phyloP scores from a whole-genome alignment of 148 eudicot species.

The Pharnaceum exiguum region DNA sequence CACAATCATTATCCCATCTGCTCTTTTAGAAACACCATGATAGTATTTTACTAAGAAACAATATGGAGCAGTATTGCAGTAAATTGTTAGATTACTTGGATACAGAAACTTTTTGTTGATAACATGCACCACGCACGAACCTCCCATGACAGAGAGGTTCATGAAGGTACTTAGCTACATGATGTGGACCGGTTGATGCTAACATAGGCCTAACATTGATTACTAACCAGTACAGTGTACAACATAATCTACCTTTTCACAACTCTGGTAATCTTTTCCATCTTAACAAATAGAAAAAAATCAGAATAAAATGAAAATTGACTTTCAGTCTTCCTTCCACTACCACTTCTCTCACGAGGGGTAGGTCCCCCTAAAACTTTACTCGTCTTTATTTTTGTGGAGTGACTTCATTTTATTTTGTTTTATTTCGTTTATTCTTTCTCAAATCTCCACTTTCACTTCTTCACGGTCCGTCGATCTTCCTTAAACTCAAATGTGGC shows the following conservation, averaged over 20 bases:
- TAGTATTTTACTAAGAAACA: not conserved
- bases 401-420: not conserved
- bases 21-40: conserved; percentile 12
- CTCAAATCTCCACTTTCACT: too few species aligned
- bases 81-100: not conserved
- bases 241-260: too few species aligned
- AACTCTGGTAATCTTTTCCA: conserved; percentile 3
- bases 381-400: not conserved
- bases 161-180: not conserved
- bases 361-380: conserved; percentile 9
- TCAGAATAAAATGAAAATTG: not conserved
- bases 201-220: not conserved
- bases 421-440: too few species aligned
- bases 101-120: conserved; percentile 3
- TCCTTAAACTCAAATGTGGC: too few species aligned
- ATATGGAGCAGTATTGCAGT: not conserved
- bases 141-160: not conserved
- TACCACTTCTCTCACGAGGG: conserved; percentile 11
- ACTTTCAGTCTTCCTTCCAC: not conserved
- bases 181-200: conserved; percentile 6
- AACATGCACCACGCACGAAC: conserved; percentile 21
- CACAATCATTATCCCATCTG: conserved; percentile 21
- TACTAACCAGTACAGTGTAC: not conserved
- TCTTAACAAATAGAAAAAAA: conserved; percentile 1
- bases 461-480: too few species aligned